Conservation (phyloP, 129 eudicot genomes). For the Centaurea solstitialis region DNA sequence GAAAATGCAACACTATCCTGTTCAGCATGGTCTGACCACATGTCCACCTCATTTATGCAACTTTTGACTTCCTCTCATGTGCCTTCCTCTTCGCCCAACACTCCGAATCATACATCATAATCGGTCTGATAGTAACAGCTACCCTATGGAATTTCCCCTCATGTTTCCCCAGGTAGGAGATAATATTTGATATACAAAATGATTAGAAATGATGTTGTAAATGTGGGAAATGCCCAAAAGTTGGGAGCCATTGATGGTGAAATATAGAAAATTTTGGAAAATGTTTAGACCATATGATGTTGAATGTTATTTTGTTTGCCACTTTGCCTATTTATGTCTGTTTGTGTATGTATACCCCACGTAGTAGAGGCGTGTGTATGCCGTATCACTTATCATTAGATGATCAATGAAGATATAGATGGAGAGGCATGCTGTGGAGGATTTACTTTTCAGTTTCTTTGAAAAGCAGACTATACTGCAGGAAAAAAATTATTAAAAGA, state of each 20-base stretch:
- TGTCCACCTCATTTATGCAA: no score
- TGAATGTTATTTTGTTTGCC: not conserved
- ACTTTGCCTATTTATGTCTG: not conserved
- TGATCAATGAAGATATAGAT: not conserved
- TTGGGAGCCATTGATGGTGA: not conserved
- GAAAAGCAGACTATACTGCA: not conserved
- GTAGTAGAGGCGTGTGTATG: not conserved
- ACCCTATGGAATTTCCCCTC: no score
- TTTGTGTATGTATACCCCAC: not conserved
- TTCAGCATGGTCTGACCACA: no score
- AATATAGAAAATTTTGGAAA: not conserved
- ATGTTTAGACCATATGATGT: not conserved
- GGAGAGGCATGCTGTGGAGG: not conserved
- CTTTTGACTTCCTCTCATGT: no score
- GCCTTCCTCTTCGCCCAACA: no score
- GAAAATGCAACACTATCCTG: no score
- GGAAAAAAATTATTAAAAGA: not conserved
- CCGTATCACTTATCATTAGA: not conserved
- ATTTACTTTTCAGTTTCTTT: not conserved
- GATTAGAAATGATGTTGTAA: not conserved
- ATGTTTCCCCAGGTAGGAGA: not conserved
- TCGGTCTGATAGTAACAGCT: no score
- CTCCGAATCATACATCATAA: no score
- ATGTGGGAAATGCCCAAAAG: not conserved
- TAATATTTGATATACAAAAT: not conserved